Evolutionary conservation across 305 asterid species (phyloP).

Genomic region (Fraxinus latifolia): DNA sequence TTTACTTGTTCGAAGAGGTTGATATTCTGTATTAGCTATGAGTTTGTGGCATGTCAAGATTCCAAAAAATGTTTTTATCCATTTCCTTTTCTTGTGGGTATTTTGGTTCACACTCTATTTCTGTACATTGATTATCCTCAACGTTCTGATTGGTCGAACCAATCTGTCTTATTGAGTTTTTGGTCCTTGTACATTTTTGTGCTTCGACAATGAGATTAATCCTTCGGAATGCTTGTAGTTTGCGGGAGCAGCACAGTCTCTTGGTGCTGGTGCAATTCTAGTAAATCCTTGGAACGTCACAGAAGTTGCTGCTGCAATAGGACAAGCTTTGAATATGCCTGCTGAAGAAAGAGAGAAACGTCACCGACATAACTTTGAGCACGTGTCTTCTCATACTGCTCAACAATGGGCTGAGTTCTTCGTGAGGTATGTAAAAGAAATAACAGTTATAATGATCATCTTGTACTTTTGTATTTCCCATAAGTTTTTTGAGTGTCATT

Average conservation of each 20-base stretch:
- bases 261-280: constrained; percentile 97
- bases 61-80: constrained; percentile 32
- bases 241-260: constrained; percentile 99
- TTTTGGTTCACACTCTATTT: not conserved
- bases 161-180: constrained; percentile 2
- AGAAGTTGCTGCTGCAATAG: constrained; percentile 89
- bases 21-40: constrained; percentile 35
- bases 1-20: not conserved
- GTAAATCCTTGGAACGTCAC: constrained; percentile 98
- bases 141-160: not conserved
- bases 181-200: not conserved
- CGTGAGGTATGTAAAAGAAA: constrained; percentile 60
- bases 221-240: constrained; percentile 46
- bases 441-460: not conserved
- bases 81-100: not conserved
- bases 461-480: not conserved
- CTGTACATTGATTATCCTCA: not conserved
- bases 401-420: constrained; percentile 99
- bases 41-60: constrained; percentile 93
- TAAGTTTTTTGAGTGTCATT: not conserved
- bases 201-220: not conserved
- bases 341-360: constrained; percentile 94
- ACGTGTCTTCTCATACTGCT: constrained; percentile 95
- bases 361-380: constrained; percentile 75
- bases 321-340: constrained; percentile 75